Evolutionary conservation across 208 protist species (phyloP).

Genomic region (Acanthamoeba healyi): DNA sequence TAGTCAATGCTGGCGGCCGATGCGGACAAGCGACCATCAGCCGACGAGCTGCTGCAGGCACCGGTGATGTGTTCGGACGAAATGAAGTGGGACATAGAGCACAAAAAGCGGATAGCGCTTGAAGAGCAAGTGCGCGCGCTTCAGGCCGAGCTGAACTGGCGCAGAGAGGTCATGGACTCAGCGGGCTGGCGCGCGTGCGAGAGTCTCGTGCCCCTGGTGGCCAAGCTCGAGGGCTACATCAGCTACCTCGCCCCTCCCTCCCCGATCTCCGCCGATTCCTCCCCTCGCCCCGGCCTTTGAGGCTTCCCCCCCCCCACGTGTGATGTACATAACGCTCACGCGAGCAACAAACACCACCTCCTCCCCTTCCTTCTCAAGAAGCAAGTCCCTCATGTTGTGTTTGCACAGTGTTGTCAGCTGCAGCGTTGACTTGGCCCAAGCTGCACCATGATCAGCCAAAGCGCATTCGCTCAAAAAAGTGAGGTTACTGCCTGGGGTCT

Average conservation of each 20-base stretch:
- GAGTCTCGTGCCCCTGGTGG: background rate
- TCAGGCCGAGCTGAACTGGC: slow-evolving; percentile 1
- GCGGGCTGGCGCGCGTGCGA: slow-evolving; percentile 37
- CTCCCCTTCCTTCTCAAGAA: too few relatives aligned
- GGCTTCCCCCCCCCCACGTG: too few relatives aligned
- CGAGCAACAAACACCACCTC: too few relatives aligned
- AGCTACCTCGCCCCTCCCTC: background rate
- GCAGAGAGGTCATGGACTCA: slow-evolving; percentile 30
- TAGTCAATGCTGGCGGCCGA: slow-evolving; percentile 57
- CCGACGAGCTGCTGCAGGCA: slow-evolving; percentile 49
- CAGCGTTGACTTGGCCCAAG: too few relatives aligned
- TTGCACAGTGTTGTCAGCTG: too few relatives aligned
- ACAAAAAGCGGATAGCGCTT: background rate
- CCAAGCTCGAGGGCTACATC: slow-evolving; percentile 7
- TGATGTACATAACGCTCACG: too few relatives aligned
- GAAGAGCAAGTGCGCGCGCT: slow-evolving; percentile 58
- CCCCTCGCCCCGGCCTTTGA: background rate
- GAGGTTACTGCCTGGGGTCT: too few relatives aligned
- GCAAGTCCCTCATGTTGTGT: too few relatives aligned
- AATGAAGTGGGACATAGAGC: slow-evolving; percentile 61
- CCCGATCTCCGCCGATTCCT: background rate
- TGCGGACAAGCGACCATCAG: slow-evolving; percentile 61
- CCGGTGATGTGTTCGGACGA: slow-evolving; percentile 27
- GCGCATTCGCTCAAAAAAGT: too few relatives aligned
- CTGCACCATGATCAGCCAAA: too few relatives aligned